Evolutionary conservation across 2,329 filamentous ascomycete genomes (phyloP).

Genomic region (Colletotrichum ledebouriae): DNA sequence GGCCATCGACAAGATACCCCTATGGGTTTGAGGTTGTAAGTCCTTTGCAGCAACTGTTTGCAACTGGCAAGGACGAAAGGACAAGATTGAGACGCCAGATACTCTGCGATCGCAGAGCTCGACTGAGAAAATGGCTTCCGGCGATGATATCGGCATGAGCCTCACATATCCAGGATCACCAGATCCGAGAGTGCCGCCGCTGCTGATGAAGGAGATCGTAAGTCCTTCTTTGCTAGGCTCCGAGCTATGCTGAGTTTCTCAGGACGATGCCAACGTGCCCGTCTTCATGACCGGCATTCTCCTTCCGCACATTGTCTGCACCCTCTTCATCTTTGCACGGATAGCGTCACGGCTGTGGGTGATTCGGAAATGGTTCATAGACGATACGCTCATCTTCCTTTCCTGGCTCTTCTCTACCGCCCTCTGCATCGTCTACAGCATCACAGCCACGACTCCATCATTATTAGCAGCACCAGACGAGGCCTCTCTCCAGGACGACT

Average conservation of each 20-base stretch:
- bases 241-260: not conserved
- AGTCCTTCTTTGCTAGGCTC: not conserved
- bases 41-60: not conserved
- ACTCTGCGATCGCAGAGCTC: conserved; percentile 7
- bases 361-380: conserved; percentile 51
- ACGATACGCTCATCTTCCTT: conserved; percentile 51
- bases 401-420: conserved; percentile 51
- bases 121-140: conserved; percentile 13
- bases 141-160: not conserved
- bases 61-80: conserved; percentile 1
- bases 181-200: not conserved
- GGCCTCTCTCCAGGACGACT: conserved; percentile 27
- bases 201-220: conserved; percentile 26
- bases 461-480: conserved; percentile 41
- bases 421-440: conserved; percentile 50
- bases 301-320: conserved; percentile 51
- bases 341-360: conserved; percentile 48
- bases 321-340: conserved; percentile 48
- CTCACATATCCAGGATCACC: conserved; percentile 16
- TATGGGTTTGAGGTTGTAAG: conserved; percentile 7
- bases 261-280: conserved; percentile 43
- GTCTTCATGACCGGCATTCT: conserved; percentile 50
- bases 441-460: conserved; percentile 46
- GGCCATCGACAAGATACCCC: not conserved
- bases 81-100: not conserved